Evolutionary conservation across 495 filamentous ascomycete genomes (phyloP).

Genomic region (Trichoderma asperelloides): DNA sequence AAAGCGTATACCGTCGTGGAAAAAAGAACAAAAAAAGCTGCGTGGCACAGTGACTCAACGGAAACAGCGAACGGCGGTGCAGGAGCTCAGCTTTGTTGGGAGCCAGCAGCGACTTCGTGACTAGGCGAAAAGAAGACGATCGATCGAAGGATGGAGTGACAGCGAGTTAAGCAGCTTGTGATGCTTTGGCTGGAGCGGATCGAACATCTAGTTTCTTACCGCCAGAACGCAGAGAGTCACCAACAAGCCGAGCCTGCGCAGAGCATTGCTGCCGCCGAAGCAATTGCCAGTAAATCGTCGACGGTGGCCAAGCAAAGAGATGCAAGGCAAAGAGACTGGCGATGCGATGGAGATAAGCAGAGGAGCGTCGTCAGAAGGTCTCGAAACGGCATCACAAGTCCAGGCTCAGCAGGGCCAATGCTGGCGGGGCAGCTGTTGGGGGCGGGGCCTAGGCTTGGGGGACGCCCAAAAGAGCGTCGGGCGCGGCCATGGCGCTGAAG

Average conservation of each 20-base stretch:
- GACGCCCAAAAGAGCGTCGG: neutral
- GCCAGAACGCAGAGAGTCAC: neutral
- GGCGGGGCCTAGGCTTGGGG: neutral
- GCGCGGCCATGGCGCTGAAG: neutral
- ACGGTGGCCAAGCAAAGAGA: neutral
- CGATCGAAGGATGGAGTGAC: neutral
- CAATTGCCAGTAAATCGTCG: neutral
- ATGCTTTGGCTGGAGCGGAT: neutral
- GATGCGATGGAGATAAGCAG: neutral
- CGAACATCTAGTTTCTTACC: neutral
- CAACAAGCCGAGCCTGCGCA: neutral
- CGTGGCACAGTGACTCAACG: neutral
- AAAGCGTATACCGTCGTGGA: neutral
- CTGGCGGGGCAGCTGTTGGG: neutral
- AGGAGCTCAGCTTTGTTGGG: neutral
- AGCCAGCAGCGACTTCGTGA: neutral
- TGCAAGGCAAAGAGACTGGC: neutral
- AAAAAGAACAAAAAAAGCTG: neutral
- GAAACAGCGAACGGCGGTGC: neutral
- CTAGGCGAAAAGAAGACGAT: neutral
- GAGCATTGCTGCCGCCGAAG: neutral
- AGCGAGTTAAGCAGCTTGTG: too few relatives aligned
- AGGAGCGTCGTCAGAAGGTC: conserved; percentile 4
- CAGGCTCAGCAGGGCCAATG: neutral
- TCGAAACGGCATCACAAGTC: neutral